Base-by-base conservation (phyloP, 1,284 basidiomycete genomes). In the Ganoderma leucocontextum region DNA sequence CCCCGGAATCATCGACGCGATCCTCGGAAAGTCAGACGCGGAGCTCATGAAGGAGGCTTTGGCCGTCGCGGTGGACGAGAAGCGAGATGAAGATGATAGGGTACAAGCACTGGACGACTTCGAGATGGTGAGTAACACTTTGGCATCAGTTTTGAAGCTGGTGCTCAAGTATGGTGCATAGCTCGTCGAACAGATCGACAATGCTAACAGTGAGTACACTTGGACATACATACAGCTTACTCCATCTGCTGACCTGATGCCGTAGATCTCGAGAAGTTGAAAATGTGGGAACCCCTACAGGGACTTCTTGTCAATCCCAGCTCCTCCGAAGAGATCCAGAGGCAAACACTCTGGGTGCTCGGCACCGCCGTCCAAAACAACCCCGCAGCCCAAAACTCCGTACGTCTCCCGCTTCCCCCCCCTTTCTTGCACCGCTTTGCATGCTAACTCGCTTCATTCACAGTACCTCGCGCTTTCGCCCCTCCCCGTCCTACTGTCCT, bases 361-460 rank as follows among this genome's bases (percentile, higher is more conserved):
- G 97, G 97, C 5, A 99, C 97, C 0, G 96, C 97, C 0, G 82
- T 97, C 1, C 97, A 99, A 79, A 99, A 99, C 79, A 99, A 99
- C 75, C 93, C 95, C 5, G 87, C 92, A 64, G 96, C 96, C 0
- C 97, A 99, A 77, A 86, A 89, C 61, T 89, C 92, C 1, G 95
- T 98, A 76, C 75, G 92, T 87, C 44, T 7, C 42, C 12, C 42
- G 41, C 52, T 49, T n/a, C 47, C 13, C 42, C 58, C 15, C 59
- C 38, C 19, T 19, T 35, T 39, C 58, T 17, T 8, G 39, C 1
- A 13, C 9, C 38, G 7, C 4, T 10, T 35, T 29, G 29, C 29
- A 29, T 29, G 2, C 35, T 64, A 53, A 61, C 52, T 57, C 49
- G 44, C 29, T 25, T 36, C 52, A 29, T 22, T 47, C 42, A 39